Conservation (phyloP, 75 land plant species). For the Sequoiadendron giganteum region DNA sequence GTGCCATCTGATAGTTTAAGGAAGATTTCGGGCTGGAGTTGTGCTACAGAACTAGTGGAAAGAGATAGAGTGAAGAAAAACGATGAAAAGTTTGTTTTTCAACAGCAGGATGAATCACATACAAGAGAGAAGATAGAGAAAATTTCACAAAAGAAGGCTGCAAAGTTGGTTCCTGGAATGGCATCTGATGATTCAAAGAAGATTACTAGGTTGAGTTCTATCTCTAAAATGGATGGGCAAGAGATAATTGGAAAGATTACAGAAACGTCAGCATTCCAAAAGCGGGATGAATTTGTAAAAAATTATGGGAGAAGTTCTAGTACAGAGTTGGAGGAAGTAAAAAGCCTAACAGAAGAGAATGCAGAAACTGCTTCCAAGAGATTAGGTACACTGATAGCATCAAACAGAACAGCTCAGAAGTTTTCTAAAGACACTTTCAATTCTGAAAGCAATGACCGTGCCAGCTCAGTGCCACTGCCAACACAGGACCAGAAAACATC, state of each 20-base stretch:
- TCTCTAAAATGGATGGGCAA: background rate
- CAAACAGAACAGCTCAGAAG: background rate
- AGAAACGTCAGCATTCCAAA: background rate
- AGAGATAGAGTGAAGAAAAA: constrained; percentile 10
- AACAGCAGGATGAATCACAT: background rate
- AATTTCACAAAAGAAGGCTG: background rate
- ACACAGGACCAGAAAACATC: background rate
- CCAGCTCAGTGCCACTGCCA: background rate
- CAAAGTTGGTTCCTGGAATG: background rate
- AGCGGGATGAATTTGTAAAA: background rate
- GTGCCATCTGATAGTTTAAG: background rate
- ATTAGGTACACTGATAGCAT: background rate
- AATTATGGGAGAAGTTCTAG: constrained; percentile 1
- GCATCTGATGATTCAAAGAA: background rate
- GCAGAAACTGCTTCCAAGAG: background rate
- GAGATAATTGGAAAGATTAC: background rate
- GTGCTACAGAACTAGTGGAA: background rate
- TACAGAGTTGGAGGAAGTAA: background rate
- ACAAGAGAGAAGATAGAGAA: background rate
- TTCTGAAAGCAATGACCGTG: background rate
- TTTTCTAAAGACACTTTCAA: background rate
- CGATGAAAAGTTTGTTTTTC: constrained; percentile 2
- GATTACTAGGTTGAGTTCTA: constrained; percentile 3
- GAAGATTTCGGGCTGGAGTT: constrained; percentile 3
- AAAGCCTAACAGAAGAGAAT: constrained; percentile 5